phyloP scores from a whole-genome alignment of 192 early-diverging fungal genomes.

The Geranomyces variabilis region DNA sequence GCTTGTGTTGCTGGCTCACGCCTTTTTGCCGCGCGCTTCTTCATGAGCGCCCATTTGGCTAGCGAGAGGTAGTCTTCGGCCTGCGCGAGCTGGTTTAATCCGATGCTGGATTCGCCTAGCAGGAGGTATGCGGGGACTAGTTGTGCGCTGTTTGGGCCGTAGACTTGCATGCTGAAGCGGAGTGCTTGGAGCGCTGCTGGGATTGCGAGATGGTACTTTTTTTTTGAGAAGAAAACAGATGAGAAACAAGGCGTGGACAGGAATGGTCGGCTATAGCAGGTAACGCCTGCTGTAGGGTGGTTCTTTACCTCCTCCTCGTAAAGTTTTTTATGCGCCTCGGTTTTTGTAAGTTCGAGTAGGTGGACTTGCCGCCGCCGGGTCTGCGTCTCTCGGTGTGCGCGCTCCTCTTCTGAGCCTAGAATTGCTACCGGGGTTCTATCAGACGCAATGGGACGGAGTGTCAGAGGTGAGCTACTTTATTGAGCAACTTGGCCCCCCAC shows the following conservation, averaged over 20 bases:
- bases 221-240: too few species aligned
- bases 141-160: constrained; percentile 55
- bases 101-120: constrained; percentile 63
- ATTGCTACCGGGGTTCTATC: constrained; percentile 52
- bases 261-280: too few species aligned
- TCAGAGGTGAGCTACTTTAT: background rate
- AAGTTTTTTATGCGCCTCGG: constrained; percentile 60
- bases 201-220: constrained; percentile 60
- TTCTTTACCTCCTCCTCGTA: constrained; percentile 58
- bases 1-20: background rate
- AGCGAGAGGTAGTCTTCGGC: constrained; percentile 64
- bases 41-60: constrained; percentile 63
- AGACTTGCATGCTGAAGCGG: constrained; percentile 57
- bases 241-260: background rate
- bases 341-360: constrained; percentile 53
- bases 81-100: constrained; percentile 55
- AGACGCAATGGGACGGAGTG: background rate
- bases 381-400: constrained; percentile 49
- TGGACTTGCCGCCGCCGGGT: constrained; percentile 48
- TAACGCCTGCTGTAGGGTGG: too few species aligned
- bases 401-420: constrained; percentile 62
- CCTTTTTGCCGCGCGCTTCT: constrained; percentile 18
- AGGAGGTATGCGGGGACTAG: constrained; percentile 61
- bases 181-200: constrained; percentile 63
- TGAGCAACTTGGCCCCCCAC: too few species aligned